Evolutionary conservation across 441 rosid species (phyloP), one percentile per base, ranked within the genome.

Genomic region (Biscutella auriculata): DNA sequence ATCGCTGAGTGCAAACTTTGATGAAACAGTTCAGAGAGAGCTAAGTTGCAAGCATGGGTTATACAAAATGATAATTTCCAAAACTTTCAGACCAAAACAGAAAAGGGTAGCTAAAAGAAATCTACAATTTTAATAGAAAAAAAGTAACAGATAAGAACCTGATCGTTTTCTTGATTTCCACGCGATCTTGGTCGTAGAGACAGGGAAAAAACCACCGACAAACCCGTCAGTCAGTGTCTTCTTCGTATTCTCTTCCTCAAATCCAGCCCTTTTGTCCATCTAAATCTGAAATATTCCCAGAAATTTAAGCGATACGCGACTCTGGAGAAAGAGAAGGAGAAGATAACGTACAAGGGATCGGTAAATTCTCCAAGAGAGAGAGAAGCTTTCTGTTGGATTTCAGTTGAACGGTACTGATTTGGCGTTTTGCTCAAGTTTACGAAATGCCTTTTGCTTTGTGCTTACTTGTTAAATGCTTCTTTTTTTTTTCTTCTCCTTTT

Each of bases 161-260:
- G 97, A 74, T 81, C 89, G 78, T 68, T 72, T 83, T 13, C 92
- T 67, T 41, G 97, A 83, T 46, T 79, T 88, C 97, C 97, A 88
- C 37, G 69, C 77, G 70, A 85, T 73, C 71, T 78, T 81, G 42
- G 92, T 66, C 25, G 88, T 55, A 40, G 86, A 77, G 44, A 59
- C 80, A 4, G 82, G 86, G 43, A 85, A 82, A 77, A 84, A 88
- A 8, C 97, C 89, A 45, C 75, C 71, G 63, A 85, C 63, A 59
- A 69, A 72, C 0, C 71, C 82, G 32, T 67, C 77, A 32, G 33
- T 60, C 35, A 59, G 64, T 54, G 55, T 66, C 30, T 71, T 71
- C 44, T 70, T 75, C 17, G 28, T 40, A 39, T 34, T 25, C 2
- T 13, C 63, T 15, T 30, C 6, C 9, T 52, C 60, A 35, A 66